Base-by-base conservation (phyloP, 352 stramenopile genomes). In the Phytophthora foliorum region DNA sequence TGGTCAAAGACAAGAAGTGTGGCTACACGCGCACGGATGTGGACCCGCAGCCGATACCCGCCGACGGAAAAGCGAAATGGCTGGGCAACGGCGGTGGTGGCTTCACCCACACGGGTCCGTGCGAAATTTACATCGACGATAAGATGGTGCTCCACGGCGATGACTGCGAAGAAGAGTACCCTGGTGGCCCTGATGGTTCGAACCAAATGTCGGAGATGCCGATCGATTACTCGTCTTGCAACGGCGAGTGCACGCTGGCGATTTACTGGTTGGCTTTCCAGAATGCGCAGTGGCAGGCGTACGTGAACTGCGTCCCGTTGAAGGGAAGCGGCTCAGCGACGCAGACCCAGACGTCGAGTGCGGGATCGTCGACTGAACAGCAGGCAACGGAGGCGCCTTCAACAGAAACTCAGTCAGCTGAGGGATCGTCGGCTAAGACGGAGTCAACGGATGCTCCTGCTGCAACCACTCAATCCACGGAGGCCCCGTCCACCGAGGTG, bases 201-300 rank as follows among this genome's bases (percentile, higher is more conserved):
- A 52, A 51, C 16, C 53, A 65, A 19, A 73, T 62, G 58, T 78
- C 75, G 0, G 53, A 72, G 4, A 63, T 80, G 59, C 61, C 69
- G 0, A 58, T 87, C 0, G 79, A 87, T 45, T 85, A 68, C 24
- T 76, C 76, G 24, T 67, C 69, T 6, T 87, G 79, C 59, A 63
- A 67, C 14, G 64, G 57, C 13, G 56, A 67, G n/a, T 87, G 74
- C 72, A 69, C 66, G 27, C 49, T 87, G 21, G 59, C 71, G 0
- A 83, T 84, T 55, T 87, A 81, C 70, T 87, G 79, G 79, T 57
- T 87, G 19, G 74, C 11, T 2, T 74, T 88, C 38, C 74, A 88
- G 49, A 72, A 77, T 17, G 46, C 11, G 13, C 60, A 66, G 57
- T 88, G 72, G 68, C 80, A 86, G 44, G 64, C 69, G 31, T 88